A percentile compares a stretch with the other conserved stretches of the same genome.
Conservation (phyloP, 768 basidiomycete species). For the Boletus rubroflammeus region DNA sequence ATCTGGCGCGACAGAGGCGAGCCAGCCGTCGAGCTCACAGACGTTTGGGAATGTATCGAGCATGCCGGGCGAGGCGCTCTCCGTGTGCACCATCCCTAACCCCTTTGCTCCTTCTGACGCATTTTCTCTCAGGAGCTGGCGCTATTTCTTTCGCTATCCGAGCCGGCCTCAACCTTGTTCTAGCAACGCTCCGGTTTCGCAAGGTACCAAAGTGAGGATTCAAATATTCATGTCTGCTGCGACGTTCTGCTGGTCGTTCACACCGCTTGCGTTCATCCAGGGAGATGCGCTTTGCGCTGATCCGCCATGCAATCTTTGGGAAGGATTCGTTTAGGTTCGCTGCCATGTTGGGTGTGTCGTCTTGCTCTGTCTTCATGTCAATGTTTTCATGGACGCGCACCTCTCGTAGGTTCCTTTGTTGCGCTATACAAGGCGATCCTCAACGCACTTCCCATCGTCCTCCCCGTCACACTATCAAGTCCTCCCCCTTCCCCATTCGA, state of each 20-base stretch:
- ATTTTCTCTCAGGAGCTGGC: constrained; percentile 59
- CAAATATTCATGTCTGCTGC: background rate
- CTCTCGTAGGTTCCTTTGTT: constrained; percentile 63
- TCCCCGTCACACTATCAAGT: constrained; percentile 39
- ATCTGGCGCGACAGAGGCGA: constrained; percentile 81
- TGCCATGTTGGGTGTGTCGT: constrained; percentile 69
- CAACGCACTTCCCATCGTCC: constrained; percentile 70
- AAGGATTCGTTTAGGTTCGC: constrained; percentile 80
- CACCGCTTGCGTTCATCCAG: constrained; percentile 36
- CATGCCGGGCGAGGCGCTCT: constrained; percentile 71
- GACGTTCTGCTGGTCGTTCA: background rate
- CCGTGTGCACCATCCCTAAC: constrained; percentile 45
- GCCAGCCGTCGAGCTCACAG: constrained; percentile 63
- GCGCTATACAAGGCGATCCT: constrained; percentile 75
- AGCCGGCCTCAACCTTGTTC: constrained; percentile 76
- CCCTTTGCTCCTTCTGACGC: background rate
- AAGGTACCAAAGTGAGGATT: constrained; percentile 57
- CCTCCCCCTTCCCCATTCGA: constrained; percentile 29
- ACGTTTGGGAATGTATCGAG: constrained; percentile 60
- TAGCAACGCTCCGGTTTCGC: constrained; percentile 72
- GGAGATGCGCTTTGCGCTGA: constrained; percentile 56
- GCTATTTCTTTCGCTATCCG: constrained; percentile 78
- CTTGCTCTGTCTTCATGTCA: background rate
- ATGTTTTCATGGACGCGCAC: background rate
- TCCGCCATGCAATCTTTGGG: constrained; percentile 83